These are phyloP conservation scores for Bretschneidera sinensis DNA, from an alignment of 345 rosid genomes.

Conservation along the genomic window DNA sequence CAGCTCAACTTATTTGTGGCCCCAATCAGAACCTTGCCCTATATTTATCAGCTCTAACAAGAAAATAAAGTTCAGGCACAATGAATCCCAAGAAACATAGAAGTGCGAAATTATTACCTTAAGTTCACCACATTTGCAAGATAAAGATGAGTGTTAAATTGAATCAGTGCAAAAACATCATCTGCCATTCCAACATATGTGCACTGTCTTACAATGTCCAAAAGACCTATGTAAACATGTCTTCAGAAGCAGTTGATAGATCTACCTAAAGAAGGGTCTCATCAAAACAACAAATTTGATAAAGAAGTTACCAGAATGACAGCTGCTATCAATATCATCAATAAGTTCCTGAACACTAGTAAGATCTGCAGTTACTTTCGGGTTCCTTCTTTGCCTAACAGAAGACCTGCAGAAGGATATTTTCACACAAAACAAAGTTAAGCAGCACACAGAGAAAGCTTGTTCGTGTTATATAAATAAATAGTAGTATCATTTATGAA, in stretches of 20 bases:
- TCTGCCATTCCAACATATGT: constrained; percentile 97
- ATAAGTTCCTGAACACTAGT: constrained; percentile 84
- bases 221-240: constrained; percentile 48
- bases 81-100: constrained; percentile 5
- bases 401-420: constrained; percentile 47
- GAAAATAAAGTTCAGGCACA: background rate
- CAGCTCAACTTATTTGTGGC: background rate
- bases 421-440: background rate
- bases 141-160: constrained; percentile 77
- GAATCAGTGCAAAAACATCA: constrained; percentile 82
- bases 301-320: constrained; percentile 56
- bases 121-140: constrained; percentile 85
- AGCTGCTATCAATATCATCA: constrained; percentile 51
- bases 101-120: constrained; percentile 61
- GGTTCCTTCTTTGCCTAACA: constrained; percentile 86
- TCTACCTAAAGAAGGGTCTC: constrained; percentile 7
- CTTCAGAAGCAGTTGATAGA: background rate
- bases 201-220: constrained; percentile 70
- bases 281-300: constrained; percentile 7
- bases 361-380: constrained; percentile 87
- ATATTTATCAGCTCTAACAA: background rate
- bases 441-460: too few relatives aligned
- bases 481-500: too few relatives aligned
- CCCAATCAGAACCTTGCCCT: background rate
- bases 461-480: background rate